Percentiles rank a stretch among this genome's conserved stretches.
These are phyloP conservation scores for Halteria grandinella DNA, from an alignment of 73 alveolate species.

Conservation along the genomic window DNA sequence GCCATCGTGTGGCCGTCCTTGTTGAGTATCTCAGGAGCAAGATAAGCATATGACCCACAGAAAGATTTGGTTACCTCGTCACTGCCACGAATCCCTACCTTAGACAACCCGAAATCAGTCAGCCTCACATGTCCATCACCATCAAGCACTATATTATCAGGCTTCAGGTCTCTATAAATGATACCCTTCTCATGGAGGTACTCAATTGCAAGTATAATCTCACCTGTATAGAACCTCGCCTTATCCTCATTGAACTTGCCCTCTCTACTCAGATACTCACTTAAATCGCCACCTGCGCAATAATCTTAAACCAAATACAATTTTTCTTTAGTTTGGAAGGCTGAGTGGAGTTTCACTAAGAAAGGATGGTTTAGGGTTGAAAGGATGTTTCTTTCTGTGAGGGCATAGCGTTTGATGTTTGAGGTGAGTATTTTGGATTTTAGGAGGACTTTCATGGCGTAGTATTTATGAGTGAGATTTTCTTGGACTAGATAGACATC, in stretches of 20 bases:
- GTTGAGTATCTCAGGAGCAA: slow-evolving; percentile 84
- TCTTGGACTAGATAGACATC: slow-evolving; percentile 86
- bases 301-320: slow-evolving; percentile 72
- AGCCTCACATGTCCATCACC: slow-evolving; percentile 82
- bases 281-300: slow-evolving; percentile 84
- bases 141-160: slow-evolving; percentile 83
- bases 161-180: slow-evolving; percentile 81
- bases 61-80: slow-evolving; percentile 54
- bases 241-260: slow-evolving; percentile 60
- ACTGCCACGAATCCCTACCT: slow-evolving; percentile 49
- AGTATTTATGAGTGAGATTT: slow-evolving; percentile 65
- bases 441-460: slow-evolving; percentile 69
- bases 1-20: slow-evolving; percentile 71
- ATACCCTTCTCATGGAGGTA: slow-evolving; percentile 79
- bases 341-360: slow-evolving; percentile 70
- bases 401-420: slow-evolving; percentile 5
- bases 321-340: slow-evolving; percentile 80
- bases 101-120: slow-evolving; percentile 83
- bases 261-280: slow-evolving; percentile 61
- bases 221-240: slow-evolving; percentile 77
- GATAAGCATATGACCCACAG: slow-evolving; percentile 83
- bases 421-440: slow-evolving; percentile 24
- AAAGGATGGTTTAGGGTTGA: slow-evolving; percentile 76
- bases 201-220: slow-evolving; percentile 71
- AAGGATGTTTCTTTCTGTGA: slow-evolving; percentile 74